Conservation (phyloP, 2,329 filamentous ascomycete genomes). For the Sphaerulina musiva region DNA sequence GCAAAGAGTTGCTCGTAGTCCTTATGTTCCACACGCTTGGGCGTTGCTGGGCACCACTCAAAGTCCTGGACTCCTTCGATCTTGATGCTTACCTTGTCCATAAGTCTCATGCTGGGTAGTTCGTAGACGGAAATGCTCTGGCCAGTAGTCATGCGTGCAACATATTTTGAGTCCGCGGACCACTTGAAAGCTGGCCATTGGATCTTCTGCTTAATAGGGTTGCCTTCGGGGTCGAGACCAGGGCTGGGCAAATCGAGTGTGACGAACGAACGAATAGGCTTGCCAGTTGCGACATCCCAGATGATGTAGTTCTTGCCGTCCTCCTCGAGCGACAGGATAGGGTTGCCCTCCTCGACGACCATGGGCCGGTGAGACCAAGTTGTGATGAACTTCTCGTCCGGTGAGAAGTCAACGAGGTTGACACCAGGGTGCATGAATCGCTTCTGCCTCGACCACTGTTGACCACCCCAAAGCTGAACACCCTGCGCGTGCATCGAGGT, state of each 20-base stretch:
- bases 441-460: constrained; percentile 81
- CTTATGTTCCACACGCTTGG: constrained; percentile 78
- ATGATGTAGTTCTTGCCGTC: constrained; percentile 99
- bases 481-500: constrained; percentile 93
- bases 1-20: constrained; percentile 91
- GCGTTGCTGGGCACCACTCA: constrained; percentile 86
- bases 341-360: constrained; percentile 80
- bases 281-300: constrained; percentile 87
- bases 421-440: constrained; percentile 93
- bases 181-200: constrained; percentile 99
- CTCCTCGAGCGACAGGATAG: constrained; percentile 70
- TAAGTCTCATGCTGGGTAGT: constrained; percentile 76
- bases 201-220: constrained; percentile 77
- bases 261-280: constrained; percentile 86
- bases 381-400: constrained; percentile 82
- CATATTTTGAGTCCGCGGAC: constrained; percentile 96
- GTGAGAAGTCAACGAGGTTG: constrained; percentile 94
- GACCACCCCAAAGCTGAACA: constrained; percentile 93
- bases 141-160: constrained; percentile 81
- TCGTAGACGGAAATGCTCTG: constrained; percentile 90
- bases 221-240: constrained; percentile 54
- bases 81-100: constrained; percentile 90
- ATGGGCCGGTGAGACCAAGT: constrained; percentile 97
- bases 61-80: constrained; percentile 96
- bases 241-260: constrained; percentile 72